Conservation (phyloP, 257 asterid genomes). For the Nicotiana tabacum region DNA sequence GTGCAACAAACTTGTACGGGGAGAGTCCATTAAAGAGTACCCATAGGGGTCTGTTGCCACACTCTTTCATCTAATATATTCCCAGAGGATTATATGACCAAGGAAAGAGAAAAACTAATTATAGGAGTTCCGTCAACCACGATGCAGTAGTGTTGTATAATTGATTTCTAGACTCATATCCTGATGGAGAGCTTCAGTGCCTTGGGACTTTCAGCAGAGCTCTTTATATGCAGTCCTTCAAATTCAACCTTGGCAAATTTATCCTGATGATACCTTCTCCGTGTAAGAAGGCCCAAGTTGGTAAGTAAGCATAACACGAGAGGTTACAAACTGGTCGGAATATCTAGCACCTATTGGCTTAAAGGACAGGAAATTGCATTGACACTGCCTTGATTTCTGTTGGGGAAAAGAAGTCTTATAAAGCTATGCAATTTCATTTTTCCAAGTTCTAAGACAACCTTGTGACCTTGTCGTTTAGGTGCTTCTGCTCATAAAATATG, state of each 20-base stretch:
- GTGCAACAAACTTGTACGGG: background rate
- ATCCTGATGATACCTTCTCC: background rate
- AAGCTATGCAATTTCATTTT: background rate
- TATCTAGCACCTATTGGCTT: background rate
- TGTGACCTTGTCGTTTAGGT: background rate
- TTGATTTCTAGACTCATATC: background rate
- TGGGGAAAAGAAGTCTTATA: background rate
- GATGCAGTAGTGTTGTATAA: background rate
- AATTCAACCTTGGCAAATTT: background rate
- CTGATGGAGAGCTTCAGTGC: background rate
- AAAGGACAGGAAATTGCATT: background rate
- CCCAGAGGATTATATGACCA: background rate
- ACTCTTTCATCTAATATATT: background rate
- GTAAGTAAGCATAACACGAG: background rate
- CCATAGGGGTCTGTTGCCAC: background rate
- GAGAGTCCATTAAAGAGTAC: background rate
- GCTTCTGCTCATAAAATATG: background rate
- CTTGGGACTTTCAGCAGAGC: background rate
- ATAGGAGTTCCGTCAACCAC: background rate
- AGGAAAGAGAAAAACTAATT: background rate
- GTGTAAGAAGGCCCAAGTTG: background rate
- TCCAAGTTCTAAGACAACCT: background rate
- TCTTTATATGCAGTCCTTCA: background rate
- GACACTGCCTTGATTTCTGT: background rate
- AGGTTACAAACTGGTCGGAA: background rate